Evolutionary conservation across 208 protist genomes (phyloP).

Genomic region (Leishmania arabica): DNA sequence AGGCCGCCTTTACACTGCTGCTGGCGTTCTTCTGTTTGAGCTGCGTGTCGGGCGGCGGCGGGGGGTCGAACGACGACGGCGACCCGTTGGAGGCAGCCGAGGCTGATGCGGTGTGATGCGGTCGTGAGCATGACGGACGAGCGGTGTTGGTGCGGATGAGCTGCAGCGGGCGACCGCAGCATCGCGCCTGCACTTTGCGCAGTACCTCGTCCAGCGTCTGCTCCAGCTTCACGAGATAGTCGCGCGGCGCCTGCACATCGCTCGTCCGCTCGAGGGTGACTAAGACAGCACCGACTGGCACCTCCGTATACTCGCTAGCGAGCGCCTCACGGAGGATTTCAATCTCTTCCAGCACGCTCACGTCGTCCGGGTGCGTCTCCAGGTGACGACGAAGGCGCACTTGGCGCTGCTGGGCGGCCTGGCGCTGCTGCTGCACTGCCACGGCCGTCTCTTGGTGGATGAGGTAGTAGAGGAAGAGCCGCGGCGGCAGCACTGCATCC

Average conservation of each 20-base stretch:
- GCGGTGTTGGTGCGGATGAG: conserved; percentile 14
- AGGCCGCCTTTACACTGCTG: background rate
- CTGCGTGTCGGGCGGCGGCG: background rate
- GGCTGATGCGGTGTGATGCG: background rate
- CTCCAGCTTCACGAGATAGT: conserved; percentile 42
- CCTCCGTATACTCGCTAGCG: conserved; percentile 4
- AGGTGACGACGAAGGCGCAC: conserved; percentile 6
- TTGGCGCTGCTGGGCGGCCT: conserved; percentile 12
- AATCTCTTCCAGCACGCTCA: conserved; percentile 17
- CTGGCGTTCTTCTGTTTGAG: conserved; percentile 10
- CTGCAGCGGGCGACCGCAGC: conserved; percentile 38
- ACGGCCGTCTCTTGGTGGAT: conserved; percentile 23
- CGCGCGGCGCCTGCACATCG: conserved; percentile 32
- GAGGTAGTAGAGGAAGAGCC: conserved; percentile 38
- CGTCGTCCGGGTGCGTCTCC: conserved; percentile 23
- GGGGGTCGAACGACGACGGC: background rate
- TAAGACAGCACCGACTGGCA: conserved; percentile 33
- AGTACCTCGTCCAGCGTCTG: conserved; percentile 36
- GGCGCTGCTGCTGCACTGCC: conserved; percentile 30
- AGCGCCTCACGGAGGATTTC: conserved; percentile 13
- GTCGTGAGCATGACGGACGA: background rate
- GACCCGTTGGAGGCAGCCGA: background rate
- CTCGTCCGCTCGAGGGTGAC: conserved; percentile 52
- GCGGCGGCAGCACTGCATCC: conserved; percentile 44
- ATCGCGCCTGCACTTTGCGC: conserved; percentile 25